Evolutionary conservation across 495 filamentous ascomycete species (phyloP).

Genomic region (Parachaetomium inaequale): DNA sequence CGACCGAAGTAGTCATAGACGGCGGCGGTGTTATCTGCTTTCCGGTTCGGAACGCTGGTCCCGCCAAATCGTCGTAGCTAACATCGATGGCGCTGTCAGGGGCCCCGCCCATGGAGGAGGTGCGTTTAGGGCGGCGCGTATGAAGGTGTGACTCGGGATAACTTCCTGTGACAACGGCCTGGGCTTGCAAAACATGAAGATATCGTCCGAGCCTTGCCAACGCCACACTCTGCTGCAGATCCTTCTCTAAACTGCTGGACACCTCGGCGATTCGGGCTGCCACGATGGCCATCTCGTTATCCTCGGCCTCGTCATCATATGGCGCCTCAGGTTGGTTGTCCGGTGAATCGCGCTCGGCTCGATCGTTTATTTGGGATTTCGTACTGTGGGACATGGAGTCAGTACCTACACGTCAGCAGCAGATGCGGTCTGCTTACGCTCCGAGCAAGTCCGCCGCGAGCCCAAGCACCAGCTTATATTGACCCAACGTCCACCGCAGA

Average conservation of each 20-base stretch:
- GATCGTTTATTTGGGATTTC: slow-evolving; percentile 2
- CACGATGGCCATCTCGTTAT: slow-evolving; percentile 17
- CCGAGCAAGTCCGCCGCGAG: slow-evolving; percentile 42
- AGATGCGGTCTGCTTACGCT: slow-evolving; percentile 29
- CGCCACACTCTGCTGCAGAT: slow-evolving; percentile 35
- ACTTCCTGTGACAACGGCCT: slow-evolving; percentile 26
- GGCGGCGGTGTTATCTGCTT: background rate
- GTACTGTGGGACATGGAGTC: slow-evolving; percentile 2
- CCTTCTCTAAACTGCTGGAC: slow-evolving; percentile 15
- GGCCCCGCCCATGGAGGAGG: slow-evolving; percentile 34
- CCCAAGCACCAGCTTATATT: slow-evolving; percentile 39
- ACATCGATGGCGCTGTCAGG: slow-evolving; percentile 46
- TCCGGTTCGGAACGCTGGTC: too few relatives aligned
- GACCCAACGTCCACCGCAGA: slow-evolving; percentile 36
- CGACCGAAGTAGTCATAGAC: background rate
- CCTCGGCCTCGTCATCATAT: background rate
- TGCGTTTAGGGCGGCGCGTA: slow-evolving; percentile 8
- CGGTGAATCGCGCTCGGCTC: background rate
- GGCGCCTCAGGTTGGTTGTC: background rate
- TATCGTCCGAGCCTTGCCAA: slow-evolving; percentile 35
- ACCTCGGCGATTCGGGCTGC: slow-evolving; percentile 17
- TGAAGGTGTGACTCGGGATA: slow-evolving; percentile 14
- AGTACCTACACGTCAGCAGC: background rate
- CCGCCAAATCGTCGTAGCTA: slow-evolving; percentile 24
- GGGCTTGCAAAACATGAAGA: slow-evolving; percentile 32